Evolutionary conservation across 2,329 filamentous ascomycete genomes (phyloP), one percentile per base, ranked within the genome.

Genomic region (Paraphoma sp.): DNA sequence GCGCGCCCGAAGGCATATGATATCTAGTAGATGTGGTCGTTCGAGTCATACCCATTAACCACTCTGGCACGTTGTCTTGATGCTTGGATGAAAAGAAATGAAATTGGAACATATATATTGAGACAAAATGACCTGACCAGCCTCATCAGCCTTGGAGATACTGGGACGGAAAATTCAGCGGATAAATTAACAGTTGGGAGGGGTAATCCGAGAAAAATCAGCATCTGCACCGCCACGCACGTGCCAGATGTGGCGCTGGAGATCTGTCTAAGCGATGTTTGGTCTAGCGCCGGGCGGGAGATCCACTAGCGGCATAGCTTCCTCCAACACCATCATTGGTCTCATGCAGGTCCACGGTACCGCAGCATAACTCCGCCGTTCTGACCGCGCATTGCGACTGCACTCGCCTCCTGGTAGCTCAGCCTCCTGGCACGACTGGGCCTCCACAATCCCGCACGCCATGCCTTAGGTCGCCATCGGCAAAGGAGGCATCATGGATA

Each of bases 401-500:
- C 47, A 23, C 2, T 23, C 23, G 23, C 23, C 23, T 23, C 23
- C 23, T 23, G 23, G 23, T 23, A 23, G 28, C 31, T 41, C 42
- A 45, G 9, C 42, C 46, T 48, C 38, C 47, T 33, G n/a, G 48
- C 38, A 36, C 29, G 23, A 23, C 23, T 23, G 23, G 23, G 23
- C 23, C 23, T 23, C 23, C 23, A 23, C 23, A 23, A 23, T 23
- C 23, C 23, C 23, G 23, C 23, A 23, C 5, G 60, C 57, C 63
- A 71, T 71, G 69, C 65, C 67, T 17, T 31, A 45, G 41, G 12
- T 14, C 5, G 41, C 17, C 16, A 38, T 38, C 41, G 18, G 6
- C 8, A 10, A 40, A 14, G n/a, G 41, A 30, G 59, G 45, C 68
- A 69, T 38, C 63, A 78, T 78, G 76, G 76, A 79, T 62, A 73